These are phyloP conservation scores for Coprinellus micaceus DNA, from an alignment of 768 basidiomycete species.

Conservation along the genomic window DNA sequence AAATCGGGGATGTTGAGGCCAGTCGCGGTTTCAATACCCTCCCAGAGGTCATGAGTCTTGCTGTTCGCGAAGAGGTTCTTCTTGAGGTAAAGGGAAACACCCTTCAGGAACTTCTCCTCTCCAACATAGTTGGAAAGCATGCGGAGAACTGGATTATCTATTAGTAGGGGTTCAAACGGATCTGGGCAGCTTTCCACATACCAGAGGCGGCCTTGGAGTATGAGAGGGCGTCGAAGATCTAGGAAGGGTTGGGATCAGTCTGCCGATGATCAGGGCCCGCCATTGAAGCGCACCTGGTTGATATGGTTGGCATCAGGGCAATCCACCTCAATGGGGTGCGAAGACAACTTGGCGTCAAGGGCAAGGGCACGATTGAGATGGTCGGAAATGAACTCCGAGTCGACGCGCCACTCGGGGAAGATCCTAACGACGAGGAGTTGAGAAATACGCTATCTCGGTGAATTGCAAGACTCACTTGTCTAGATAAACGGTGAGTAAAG, in stretches of 20 bases:
- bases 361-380: conserved; percentile 74
- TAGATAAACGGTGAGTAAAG: conserved; percentile 20
- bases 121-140: conserved; percentile 91
- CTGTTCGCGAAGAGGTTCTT: conserved; percentile 82
- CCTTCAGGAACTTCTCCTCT: conserved; percentile 81
- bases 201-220: conserved; percentile 84
- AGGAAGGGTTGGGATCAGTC: conserved; percentile 4
- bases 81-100: conserved; percentile 91
- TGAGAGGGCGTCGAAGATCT: conserved; percentile 88
- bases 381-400: conserved; percentile 75
- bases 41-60: conserved; percentile 83
- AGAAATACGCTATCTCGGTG: background rate
- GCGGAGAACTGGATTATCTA: conserved; percentile 60
- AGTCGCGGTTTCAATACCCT: conserved; percentile 74
- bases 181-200: too few relatives aligned
- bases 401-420: conserved; percentile 84
- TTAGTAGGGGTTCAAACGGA: background rate
- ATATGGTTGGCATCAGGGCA: conserved; percentile 85
- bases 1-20: conserved; percentile 70
- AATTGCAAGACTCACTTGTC: conserved; percentile 45
- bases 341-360: conserved; percentile 82
- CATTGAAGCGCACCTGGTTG: conserved; percentile 49
- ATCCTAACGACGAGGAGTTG: conserved; percentile 36
- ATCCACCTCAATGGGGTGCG: conserved; percentile 90
- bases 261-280: background rate